These are phyloP conservation scores for Barbatosphaeria neglecta DNA, from an alignment of 495 filamentous ascomycete genomes.

Conservation along the genomic window DNA sequence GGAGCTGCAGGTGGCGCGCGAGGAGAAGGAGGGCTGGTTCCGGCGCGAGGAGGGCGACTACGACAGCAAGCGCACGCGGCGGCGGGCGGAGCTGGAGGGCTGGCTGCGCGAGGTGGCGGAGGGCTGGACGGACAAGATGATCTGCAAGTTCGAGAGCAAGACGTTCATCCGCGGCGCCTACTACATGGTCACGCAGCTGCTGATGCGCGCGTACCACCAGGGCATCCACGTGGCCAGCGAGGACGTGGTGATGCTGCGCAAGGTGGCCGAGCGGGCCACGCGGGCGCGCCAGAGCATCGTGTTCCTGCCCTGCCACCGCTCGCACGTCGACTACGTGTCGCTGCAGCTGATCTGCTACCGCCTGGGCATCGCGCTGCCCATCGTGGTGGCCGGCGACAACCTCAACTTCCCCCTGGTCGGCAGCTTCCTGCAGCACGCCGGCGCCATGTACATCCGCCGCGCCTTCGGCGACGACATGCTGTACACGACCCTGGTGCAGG, in stretches of 20 bases:
- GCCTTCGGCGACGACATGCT: constrained; percentile 87
- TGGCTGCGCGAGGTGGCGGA: constrained; percentile 63
- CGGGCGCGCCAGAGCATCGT: constrained; percentile 89
- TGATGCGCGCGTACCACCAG: constrained; percentile 90
- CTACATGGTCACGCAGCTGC: constrained; percentile 74
- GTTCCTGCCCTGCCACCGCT: constrained; percentile 88
- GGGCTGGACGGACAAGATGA: constrained; percentile 83
- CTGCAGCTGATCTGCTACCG: constrained; percentile 92
- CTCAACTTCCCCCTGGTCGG: constrained; percentile 88
- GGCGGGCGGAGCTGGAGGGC: constrained; percentile 44
- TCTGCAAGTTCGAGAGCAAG: constrained; percentile 97
- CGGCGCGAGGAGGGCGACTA: constrained; percentile 41
- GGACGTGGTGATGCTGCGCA: constrained; percentile 72
- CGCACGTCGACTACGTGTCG: constrained; percentile 91
- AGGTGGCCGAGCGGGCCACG: constrained; percentile 69
- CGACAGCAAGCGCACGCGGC: constrained; percentile 47
- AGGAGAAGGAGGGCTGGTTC: constrained; percentile 63
- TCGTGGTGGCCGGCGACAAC: constrained; percentile 94
- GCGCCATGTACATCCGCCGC: constrained; percentile 92
- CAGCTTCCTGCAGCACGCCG: constrained; percentile 83
- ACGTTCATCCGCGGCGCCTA: constrained; percentile 85
- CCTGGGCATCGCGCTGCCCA: constrained; percentile 73
- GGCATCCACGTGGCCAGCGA: constrained; percentile 95
- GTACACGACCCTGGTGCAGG: constrained; percentile 82
- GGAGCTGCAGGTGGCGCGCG: constrained; percentile 55